Evolutionary conservation across 352 stramenopile species (phyloP).

Genomic region (Pythium oligandrum): DNA sequence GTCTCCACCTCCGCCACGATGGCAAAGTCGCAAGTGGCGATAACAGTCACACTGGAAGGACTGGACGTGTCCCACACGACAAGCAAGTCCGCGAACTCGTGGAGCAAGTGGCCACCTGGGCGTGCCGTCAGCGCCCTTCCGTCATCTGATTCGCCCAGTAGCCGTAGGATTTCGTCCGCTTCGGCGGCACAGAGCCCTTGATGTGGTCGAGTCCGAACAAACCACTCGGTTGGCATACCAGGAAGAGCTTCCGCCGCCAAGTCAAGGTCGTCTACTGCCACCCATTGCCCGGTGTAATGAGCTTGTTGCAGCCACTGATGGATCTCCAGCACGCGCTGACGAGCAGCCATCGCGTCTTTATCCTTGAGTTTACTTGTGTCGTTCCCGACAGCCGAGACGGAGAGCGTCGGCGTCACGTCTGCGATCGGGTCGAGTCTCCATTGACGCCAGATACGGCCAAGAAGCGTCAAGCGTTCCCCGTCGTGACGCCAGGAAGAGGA

Average conservation of each 20-base stretch:
- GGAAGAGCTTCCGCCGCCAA: conserved; percentile 1
- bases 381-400: background rate
- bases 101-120: background rate
- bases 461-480: conserved; percentile 2
- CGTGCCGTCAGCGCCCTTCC: background rate
- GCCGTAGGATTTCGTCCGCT: background rate
- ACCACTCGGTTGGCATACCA: background rate
- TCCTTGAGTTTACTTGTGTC: too few relatives aligned
- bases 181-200: background rate
- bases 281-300: background rate
- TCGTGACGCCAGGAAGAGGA: conserved; percentile 15
- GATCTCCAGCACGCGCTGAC: conserved; percentile 10
- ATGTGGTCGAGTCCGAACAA: conserved; percentile 3
- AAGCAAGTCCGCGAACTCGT: conserved; percentile 1
- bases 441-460: conserved; percentile 8
- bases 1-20: background rate
- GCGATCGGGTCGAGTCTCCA: background rate
- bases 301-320: conserved; percentile 5
- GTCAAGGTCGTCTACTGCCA: conserved; percentile 7
- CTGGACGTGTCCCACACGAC: background rate
- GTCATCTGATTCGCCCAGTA: conserved; percentile 1
- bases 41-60: background rate
- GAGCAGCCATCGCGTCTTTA: background rate
- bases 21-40: conserved; percentile 1
- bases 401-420: conserved; percentile 6